Evolutionary conservation across 2,329 filamentous ascomycete genomes (phyloP).

Genomic region (Chaetomiaceae sp.): DNA sequence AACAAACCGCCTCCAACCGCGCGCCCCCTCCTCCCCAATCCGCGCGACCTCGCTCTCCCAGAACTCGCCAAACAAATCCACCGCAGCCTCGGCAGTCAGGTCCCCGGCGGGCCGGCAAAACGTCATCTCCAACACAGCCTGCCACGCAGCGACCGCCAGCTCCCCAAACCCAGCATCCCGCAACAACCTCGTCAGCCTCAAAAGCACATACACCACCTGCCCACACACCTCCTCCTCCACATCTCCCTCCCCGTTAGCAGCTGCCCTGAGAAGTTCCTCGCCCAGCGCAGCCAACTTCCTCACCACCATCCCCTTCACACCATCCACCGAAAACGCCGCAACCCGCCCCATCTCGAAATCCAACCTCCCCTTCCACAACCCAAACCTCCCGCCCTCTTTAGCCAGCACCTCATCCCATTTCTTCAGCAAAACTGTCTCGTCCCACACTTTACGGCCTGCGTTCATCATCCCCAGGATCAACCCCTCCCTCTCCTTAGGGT

Average conservation of each 20-base stretch:
- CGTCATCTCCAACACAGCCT: constrained; percentile 70
- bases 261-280: neutral
- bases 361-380: constrained; percentile 69
- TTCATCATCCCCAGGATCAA: constrained; percentile 67
- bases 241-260: neutral
- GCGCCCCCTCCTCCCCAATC: constrained; percentile 67
- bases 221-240: constrained; percentile 27
- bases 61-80: constrained; percentile 60
- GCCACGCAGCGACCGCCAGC: constrained; percentile 74
- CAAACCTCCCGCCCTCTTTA: constrained; percentile 36
- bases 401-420: constrained; percentile 58
- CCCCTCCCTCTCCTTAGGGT: constrained; percentile 47
- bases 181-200: constrained; percentile 70
- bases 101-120: constrained; percentile 46
- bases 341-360: constrained; percentile 69
- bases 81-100: constrained; percentile 17
- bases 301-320: constrained; percentile 45
- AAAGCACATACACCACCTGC: constrained; percentile 64
- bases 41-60: constrained; percentile 83
- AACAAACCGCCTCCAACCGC: constrained; percentile 63
- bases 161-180: constrained; percentile 75
- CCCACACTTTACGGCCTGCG: constrained; percentile 73
- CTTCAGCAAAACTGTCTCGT: constrained; percentile 51
- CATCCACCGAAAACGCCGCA: constrained; percentile 62
- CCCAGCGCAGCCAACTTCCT: constrained; percentile 13